These are phyloP conservation scores for Wickerhamiella sergipiensis DNA, from an alignment of 805 yeast species.

Conservation along the genomic window DNA sequence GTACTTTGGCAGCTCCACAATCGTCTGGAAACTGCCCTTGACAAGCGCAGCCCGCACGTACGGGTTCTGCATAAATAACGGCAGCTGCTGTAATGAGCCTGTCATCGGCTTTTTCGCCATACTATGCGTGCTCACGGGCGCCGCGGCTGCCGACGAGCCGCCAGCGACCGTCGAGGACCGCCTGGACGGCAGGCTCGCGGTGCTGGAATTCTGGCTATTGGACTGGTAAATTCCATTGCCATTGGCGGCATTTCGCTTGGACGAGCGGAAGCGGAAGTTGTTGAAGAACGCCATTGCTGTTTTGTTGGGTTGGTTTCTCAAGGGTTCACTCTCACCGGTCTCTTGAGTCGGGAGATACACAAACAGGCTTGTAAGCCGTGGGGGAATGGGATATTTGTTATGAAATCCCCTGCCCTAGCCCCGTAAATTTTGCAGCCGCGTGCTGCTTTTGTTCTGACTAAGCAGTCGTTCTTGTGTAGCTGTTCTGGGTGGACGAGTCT, in stretches of 20 bases:
- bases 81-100: slow-evolving; percentile 20
- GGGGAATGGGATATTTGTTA: not conserved
- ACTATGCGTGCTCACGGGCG: not conserved
- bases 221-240: slow-evolving; percentile 1
- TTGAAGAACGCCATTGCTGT: slow-evolving; percentile 6
- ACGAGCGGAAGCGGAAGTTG: slow-evolving; percentile 8
- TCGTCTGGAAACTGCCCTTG: slow-evolving; percentile 91
- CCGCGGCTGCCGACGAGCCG: not conserved
- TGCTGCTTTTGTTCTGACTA: not conserved
- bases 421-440: not conserved
- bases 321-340: too few relatives aligned
- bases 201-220: not conserved
- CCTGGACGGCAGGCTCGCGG: not conserved
- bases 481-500: too few relatives aligned
- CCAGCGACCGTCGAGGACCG: not conserved
- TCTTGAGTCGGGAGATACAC: too few relatives aligned
- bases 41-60: slow-evolving; percentile 88
- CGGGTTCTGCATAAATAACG: slow-evolving; percentile 79
- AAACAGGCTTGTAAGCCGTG: not conserved
- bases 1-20: slow-evolving; percentile 87
- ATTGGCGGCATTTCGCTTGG: slow-evolving; percentile 3
- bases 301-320: not conserved
- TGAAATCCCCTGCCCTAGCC: not conserved
- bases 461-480: too few relatives aligned
- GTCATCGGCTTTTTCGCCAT: not conserved